Base-by-base conservation (phyloP, 306 rosid genomes). In the Trifolium repens region DNA sequence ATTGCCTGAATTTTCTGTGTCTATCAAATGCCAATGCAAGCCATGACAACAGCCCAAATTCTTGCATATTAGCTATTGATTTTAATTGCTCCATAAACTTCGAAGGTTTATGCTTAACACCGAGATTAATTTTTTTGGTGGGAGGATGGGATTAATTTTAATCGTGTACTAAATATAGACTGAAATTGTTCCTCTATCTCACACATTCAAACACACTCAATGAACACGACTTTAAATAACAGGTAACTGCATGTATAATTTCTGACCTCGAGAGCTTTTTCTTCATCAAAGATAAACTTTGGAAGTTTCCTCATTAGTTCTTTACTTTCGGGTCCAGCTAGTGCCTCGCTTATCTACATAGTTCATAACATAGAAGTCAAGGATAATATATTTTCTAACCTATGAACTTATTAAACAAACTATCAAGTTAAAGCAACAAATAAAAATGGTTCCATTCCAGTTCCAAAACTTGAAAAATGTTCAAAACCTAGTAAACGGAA, bases 241-340 rank as follows among this genome's bases (percentile, higher is more conserved):
- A 44, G 15, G 55, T 62, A 69, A 74, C 24, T 12, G 68, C 54
- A 71, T 58, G 75, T 50, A 9, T 50, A 65, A 49, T 71, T 74
- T 16, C 93, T 79, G 60, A 89, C 93, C 93, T 89, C 87, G 1
- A 89, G 69, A 71, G 88, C 89, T 75, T 85, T 89, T 34, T 89
- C 91, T 75, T 87, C 89, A 77, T 89, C 93, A 69, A 85, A 87
- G 60, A 89, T 83, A 71, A 89, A 87, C 77, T 89, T 89, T 17
- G 93, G 91, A 72, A 89, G 85, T 78, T 81, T 89, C 85, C 72
- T 89, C 89, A 89, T 87, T 27, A 89, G 63, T 47, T 87, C 91
- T 79, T 85, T 89, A 67, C 79, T 64, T 32, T 85, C 91, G 42
- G 88, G 75, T 81, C 71, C 91, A 55, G 89, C 86, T 11, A 89